Evolutionary conservation across 1,284 basidiomycete genomes (phyloP).

Genomic region (Filobasidium uniguttulatum): DNA sequence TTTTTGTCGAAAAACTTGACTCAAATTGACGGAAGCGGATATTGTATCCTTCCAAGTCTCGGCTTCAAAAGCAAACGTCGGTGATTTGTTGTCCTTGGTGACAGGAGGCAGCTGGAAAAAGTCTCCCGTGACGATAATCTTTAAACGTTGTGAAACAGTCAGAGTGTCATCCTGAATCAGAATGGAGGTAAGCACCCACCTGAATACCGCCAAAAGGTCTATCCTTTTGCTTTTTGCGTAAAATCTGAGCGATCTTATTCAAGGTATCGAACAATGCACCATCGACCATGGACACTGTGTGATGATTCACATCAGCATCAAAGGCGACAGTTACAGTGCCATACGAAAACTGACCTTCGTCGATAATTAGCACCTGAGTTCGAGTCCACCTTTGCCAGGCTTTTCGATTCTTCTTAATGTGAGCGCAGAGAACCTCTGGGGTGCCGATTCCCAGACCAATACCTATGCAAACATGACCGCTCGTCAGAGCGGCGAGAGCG

Average conservation of each 20-base stretch:
- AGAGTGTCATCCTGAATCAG: background rate
- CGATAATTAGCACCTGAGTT: conserved; percentile 75
- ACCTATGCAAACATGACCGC: background rate
- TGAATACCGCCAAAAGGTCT: conserved; percentile 90
- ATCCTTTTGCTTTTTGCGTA: conserved; percentile 44
- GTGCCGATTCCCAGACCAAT: conserved; percentile 68
- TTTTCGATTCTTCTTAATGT: conserved; percentile 58
- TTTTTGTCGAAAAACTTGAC: conserved; percentile 66
- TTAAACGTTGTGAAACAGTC: conserved; percentile 23
- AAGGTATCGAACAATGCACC: conserved; percentile 51
- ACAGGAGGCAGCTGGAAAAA: conserved; percentile 97
- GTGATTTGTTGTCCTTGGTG: conserved; percentile 40
- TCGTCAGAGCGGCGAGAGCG: background rate
- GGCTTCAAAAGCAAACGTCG: conserved; percentile 78
- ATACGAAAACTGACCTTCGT: conserved; percentile 57
- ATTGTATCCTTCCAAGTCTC: conserved; percentile 67
- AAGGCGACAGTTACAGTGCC: background rate
- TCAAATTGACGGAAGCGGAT: conserved; percentile 64
- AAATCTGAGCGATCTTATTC: conserved; percentile 32
- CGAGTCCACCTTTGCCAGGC: conserved; percentile 54
- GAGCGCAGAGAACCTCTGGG: conserved; percentile 50
- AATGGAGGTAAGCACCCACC: conserved; percentile 37
- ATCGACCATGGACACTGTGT: conserved; percentile 89
- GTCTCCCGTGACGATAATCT: conserved; percentile 86
- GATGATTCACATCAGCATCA: background rate